Percentiles rank a stretch among this genome's conserved stretches.
phyloP scores from a whole-genome alignment of 768 basidiomycete species.

The Leccinum arenicola region DNA sequence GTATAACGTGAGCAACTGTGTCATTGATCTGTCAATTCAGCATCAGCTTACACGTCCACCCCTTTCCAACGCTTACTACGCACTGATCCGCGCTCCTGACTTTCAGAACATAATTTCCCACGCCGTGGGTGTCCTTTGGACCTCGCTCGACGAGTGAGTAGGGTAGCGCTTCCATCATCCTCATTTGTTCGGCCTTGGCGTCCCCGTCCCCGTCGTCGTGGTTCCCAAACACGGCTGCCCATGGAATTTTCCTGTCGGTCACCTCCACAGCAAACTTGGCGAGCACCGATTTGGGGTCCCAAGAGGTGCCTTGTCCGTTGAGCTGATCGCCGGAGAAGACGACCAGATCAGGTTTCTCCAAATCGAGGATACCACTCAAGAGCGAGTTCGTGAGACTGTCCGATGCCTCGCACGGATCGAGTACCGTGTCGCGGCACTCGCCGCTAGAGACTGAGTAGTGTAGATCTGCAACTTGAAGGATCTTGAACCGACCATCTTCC shows the following conservation, averaged over 20 bases:
- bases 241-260: slow-evolving; percentile 74
- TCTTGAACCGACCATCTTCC: slow-evolving; percentile 79
- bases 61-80: slow-evolving; percentile 29
- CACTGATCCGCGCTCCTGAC: slow-evolving; percentile 82
- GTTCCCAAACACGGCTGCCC: slow-evolving; percentile 93
- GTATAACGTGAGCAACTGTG: slow-evolving; percentile 86
- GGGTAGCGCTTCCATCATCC: slow-evolving; percentile 73
- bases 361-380: slow-evolving; percentile 65
- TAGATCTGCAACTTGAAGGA: slow-evolving; percentile 89
- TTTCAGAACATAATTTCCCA: slow-evolving; percentile 89
- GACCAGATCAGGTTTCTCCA: slow-evolving; percentile 86
- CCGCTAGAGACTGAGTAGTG: slow-evolving; percentile 87
- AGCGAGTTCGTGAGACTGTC: slow-evolving; percentile 81
- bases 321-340: slow-evolving; percentile 93
- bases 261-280: slow-evolving; percentile 85
- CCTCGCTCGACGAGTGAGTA: slow-evolving; percentile 82
- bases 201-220: slow-evolving; percentile 81
- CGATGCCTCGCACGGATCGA: slow-evolving; percentile 52
- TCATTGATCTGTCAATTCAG: slow-evolving; percentile 60
- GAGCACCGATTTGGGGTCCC: slow-evolving; percentile 85
- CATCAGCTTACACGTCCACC: slow-evolving; percentile 6
- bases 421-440: slow-evolving; percentile 66
- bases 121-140: slow-evolving; percentile 81
- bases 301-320: slow-evolving; percentile 87
- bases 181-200: slow-evolving; percentile 61